Percentiles rank a stretch among this genome's conserved stretches.
Conservation (phyloP, 176 grass and related monocot species). For the Carex parvula region DNA sequence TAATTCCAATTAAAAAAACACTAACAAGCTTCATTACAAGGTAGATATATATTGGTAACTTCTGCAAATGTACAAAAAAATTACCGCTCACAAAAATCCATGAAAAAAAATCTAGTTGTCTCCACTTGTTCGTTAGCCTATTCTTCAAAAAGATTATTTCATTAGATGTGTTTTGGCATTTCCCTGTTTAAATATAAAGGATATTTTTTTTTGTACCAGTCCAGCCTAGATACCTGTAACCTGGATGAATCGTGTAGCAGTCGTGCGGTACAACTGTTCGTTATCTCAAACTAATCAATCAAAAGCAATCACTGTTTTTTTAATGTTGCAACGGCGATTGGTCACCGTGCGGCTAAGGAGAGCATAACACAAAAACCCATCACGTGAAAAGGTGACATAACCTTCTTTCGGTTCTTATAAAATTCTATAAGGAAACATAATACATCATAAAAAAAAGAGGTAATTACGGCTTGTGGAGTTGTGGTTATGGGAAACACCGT, state of each 20-base stretch:
- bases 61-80: neutral
- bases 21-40: neutral
- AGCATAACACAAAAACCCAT: conserved; percentile 10
- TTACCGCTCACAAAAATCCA: neutral
- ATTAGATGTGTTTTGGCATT: neutral
- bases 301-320: neutral
- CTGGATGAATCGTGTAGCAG: neutral
- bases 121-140: conserved; percentile 7
- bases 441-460: too few relatives aligned
- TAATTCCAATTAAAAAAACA: neutral
- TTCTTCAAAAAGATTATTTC: neutral
- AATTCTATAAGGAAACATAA: neutral
- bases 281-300: neutral
- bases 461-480: too few relatives aligned
- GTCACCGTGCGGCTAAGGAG: neutral
- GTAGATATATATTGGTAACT: neutral
- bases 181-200: neutral
- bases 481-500: too few relatives aligned
- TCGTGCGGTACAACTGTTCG: conserved; percentile 2
- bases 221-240: neutral
- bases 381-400: conserved; percentile 24
- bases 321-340: conserved; percentile 4
- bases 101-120: neutral
- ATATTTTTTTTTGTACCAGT: conserved; percentile 8
- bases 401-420: conserved; percentile 22